Evolutionary conservation across 768 basidiomycete species (phyloP).

Genomic region (Heimioporus sp.): DNA sequence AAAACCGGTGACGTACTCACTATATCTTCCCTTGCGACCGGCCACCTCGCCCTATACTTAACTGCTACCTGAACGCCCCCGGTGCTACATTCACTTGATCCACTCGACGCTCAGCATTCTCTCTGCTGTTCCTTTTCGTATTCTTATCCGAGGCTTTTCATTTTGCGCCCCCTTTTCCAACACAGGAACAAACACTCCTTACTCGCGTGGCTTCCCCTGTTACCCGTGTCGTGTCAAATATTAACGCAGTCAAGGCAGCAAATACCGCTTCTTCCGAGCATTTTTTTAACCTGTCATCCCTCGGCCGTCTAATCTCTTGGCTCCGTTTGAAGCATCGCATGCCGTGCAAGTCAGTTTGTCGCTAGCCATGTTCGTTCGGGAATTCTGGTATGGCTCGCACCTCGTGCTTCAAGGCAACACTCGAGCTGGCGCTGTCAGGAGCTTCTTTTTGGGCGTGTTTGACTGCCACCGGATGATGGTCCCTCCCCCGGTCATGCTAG

Average conservation of each 20-base stretch:
- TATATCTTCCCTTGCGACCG: constrained; percentile 78
- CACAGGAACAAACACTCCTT: constrained; percentile 61
- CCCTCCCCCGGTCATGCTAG: constrained; percentile 70
- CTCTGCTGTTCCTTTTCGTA: constrained; percentile 79
- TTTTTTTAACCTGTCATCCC: constrained; percentile 42
- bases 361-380: constrained; percentile 93
- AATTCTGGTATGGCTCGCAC: constrained; percentile 93
- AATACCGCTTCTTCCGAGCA: constrained; percentile 69
- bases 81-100: constrained; percentile 73
- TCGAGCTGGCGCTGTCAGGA: constrained; percentile 79
- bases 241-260: constrained; percentile 91
- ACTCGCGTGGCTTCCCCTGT: constrained; percentile 72
- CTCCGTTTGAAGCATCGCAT: constrained; percentile 74
- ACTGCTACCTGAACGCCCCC: constrained; percentile 79
- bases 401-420: constrained; percentile 78
- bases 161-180: constrained; percentile 64
- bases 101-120: constrained; percentile 90
- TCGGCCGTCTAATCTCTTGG: constrained; percentile 52
- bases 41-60: constrained; percentile 76
- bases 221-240: constrained; percentile 72
- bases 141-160: constrained; percentile 76
- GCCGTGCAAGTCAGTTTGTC: constrained; percentile 72
- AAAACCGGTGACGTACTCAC: constrained; percentile 93
- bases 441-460: constrained; percentile 98
- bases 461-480: constrained; percentile 84